phyloP scores from a whole-genome alignment of 495 filamentous ascomycete species.

The Talaromyces trachyspermus region DNA sequence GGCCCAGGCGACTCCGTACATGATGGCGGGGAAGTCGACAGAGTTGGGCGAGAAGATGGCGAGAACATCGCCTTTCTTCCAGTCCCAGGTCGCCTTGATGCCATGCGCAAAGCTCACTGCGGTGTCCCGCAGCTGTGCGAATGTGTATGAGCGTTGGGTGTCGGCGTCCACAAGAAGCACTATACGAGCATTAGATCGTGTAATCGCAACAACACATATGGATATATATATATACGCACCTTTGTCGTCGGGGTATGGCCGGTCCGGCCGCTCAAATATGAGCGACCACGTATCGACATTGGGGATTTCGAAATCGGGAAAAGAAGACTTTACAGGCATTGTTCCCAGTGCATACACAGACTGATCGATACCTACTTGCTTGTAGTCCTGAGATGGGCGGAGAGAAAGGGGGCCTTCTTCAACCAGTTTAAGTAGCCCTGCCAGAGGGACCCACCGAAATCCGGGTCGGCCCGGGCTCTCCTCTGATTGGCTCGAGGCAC shows the following conservation, averaged over 20 bases:
- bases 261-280: slow-evolving; percentile 62
- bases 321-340: slow-evolving; percentile 37
- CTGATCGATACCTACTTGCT: no score
- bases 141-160: slow-evolving; percentile 62
- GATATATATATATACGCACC: slow-evolving; percentile 7
- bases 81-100: slow-evolving; percentile 58
- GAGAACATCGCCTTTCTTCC: slow-evolving; percentile 68
- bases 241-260: slow-evolving; percentile 44
- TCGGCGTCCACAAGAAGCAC: slow-evolving; percentile 65
- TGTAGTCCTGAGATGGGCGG: no score
- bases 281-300: slow-evolving; percentile 58
- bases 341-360: no score
- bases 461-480: no score
- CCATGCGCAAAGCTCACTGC: slow-evolving; percentile 66
- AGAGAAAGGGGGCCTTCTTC: no score
- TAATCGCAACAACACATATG: not conserved
- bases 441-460: no score
- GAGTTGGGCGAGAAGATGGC: slow-evolving; percentile 58
- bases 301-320: slow-evolving; percentile 32
- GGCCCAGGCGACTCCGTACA: slow-evolving; percentile 69
- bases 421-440: no score
- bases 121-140: slow-evolving; percentile 46
- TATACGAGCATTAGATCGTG: slow-evolving; percentile 18
- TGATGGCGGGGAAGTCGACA: slow-evolving; percentile 56
- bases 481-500: no score